phyloP scores from a whole-genome alignment of 1,284 basidiomycete genomes.

The Vanrija humicola region DNA sequence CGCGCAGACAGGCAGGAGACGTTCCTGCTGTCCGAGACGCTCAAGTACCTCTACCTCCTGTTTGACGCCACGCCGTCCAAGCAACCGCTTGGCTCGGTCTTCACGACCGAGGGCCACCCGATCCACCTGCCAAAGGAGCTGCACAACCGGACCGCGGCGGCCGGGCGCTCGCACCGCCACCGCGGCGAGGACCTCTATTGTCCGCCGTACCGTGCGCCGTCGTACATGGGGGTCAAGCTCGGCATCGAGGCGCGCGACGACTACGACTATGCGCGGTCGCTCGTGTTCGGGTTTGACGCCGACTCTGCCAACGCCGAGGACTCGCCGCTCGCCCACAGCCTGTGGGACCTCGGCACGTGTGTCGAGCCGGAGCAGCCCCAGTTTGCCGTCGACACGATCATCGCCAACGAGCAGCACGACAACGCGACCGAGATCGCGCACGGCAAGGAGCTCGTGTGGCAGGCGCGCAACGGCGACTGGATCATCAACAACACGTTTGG shows the following conservation, averaged over 20 bases:
- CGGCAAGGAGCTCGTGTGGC: slow-evolving; percentile 19
- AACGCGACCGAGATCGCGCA: slow-evolving; percentile 49
- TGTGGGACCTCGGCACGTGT: slow-evolving; percentile 69
- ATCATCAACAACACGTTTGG: slow-evolving; percentile 63
- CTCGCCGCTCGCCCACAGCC: slow-evolving; percentile 30
- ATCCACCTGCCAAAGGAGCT: slow-evolving; percentile 57
- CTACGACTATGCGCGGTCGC: slow-evolving; percentile 68
- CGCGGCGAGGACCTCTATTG: slow-evolving; percentile 66
- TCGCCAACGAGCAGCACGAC: slow-evolving; percentile 55
- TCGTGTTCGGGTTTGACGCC: slow-evolving; percentile 53
- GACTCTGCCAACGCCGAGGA: slow-evolving; percentile 13
- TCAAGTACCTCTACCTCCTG: slow-evolving; percentile 88
- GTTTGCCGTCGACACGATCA: slow-evolving; percentile 67
- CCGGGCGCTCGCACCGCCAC: slow-evolving; percentile 52
- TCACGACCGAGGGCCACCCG: slow-evolving; percentile 92
- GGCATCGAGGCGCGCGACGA: slow-evolving; percentile 69
- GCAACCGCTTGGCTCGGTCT: slow-evolving; percentile 62
- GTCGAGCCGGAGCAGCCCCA: slow-evolving; percentile 63
- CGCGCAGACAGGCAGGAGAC: slow-evolving; percentile 87
- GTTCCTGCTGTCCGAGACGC: slow-evolving; percentile 81
- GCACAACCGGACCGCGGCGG: slow-evolving; percentile 47
- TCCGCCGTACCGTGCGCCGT: slow-evolving; percentile 60
- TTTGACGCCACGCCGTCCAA: slow-evolving; percentile 81
- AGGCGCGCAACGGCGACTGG: slow-evolving; percentile 58
- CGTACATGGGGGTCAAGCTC: slow-evolving; percentile 55